Conservation (phyloP, 23 red algal species). For the Cyanidium caldarium region DNA sequence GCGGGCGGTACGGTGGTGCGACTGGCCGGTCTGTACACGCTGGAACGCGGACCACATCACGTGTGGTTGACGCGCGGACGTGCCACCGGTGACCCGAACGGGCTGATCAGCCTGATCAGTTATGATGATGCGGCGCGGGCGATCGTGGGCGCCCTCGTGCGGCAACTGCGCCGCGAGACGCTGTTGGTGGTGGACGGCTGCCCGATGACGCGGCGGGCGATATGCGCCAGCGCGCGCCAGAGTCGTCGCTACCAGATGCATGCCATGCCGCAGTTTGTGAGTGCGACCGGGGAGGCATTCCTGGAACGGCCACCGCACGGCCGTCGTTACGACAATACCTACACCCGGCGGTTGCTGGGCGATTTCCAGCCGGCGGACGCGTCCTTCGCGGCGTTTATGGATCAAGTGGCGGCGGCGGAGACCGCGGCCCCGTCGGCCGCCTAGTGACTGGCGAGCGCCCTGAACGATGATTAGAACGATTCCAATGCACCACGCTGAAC, state of each 20-base stretch:
- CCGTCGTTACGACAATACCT: not conserved
- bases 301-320: not conserved
- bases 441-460: not conserved
- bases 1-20: constrained; percentile 25
- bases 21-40: constrained; percentile 50
- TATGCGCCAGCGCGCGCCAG: constrained; percentile 18
- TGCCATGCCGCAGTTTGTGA: constrained; percentile 7
- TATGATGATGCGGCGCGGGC: constrained; percentile 69
- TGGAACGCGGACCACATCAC: constrained; percentile 50
- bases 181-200: constrained; percentile 24
- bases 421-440: not conserved
- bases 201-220: constrained; percentile 13
- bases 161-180: not conserved
- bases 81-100: constrained; percentile 4
- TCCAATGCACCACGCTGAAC: not conserved
- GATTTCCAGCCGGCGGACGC: not conserved
- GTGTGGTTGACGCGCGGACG: constrained; percentile 26
- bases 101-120: constrained; percentile 39
- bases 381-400: not conserved
- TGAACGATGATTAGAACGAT: constrained; percentile 4
- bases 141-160: constrained; percentile 24
- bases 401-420: not conserved
- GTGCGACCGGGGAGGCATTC: not conserved
- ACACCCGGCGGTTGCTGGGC: not conserved
- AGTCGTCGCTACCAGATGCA: constrained; percentile 15